Evolutionary conservation across 257 asterid genomes (phyloP).

Genomic region (Nicotiana tomentosiformis): DNA sequence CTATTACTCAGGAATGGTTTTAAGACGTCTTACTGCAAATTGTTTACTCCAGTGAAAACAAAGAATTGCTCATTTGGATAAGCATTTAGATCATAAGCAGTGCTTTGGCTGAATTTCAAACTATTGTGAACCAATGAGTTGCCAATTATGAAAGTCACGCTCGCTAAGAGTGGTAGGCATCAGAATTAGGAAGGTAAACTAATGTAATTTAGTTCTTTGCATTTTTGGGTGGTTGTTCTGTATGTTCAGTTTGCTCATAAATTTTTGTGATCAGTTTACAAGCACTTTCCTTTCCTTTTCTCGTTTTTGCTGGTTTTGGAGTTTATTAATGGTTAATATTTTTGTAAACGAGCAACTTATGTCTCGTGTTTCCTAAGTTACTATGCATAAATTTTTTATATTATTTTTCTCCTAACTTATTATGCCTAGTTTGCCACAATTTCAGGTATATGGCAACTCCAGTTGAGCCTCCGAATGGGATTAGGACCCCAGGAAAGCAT

Average conservation of each 20-base stretch:
- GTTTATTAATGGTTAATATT: neutral
- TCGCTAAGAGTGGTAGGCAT: neutral
- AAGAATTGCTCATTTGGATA: neutral
- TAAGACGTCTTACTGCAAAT: neutral
- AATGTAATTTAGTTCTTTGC: neutral
- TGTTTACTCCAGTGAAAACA: neutral
- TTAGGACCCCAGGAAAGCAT: conserved; percentile 41
- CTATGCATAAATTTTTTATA: too few relatives aligned
- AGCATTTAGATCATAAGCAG: neutral
- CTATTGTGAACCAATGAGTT: neutral
- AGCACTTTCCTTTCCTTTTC: neutral
- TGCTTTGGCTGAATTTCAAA: neutral
- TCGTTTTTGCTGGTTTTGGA: neutral
- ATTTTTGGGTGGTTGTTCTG: neutral
- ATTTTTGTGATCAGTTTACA: neutral
- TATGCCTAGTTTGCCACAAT: conserved; percentile 2
- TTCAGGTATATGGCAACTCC: conserved; percentile 44
- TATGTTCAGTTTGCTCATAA: neutral
- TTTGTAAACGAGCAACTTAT: neutral
- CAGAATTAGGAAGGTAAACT: neutral
- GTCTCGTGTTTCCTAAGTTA: neutral
- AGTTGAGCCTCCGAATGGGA: conserved; percentile 55
- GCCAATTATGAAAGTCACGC: neutral
- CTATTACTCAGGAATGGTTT: neutral
- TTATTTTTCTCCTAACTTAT: neutral